Evolutionary conservation across 2,329 filamentous ascomycete genomes (phyloP), one percentile per base, ranked within the genome.

Genomic region (Neonectria magnoliae): DNA sequence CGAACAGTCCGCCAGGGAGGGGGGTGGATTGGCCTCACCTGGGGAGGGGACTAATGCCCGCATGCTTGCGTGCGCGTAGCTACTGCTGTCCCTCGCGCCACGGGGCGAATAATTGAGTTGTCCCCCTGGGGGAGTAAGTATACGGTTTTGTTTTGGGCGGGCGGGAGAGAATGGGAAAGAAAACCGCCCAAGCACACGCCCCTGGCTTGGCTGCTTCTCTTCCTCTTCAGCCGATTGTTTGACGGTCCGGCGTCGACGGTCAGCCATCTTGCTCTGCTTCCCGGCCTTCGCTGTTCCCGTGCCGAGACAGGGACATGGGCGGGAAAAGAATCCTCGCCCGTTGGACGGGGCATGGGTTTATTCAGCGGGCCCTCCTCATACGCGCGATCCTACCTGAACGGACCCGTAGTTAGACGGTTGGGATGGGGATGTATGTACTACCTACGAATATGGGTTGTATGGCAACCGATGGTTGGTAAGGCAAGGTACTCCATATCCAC

Each of bases 321-420:
- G 22, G 20, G 29, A 31, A 29, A 22, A 29, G 7, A 31, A 60
- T 27, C 29, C 29, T 45, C 47, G 3, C 25, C 16, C 10, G 59
- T 51, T 47, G 50, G 54, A 59, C 44, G 38, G n/a, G 38, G 4
- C 57, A 64, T 66, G 53, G 63, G 68, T 63, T 64, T 67, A 61
- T 60, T 57, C 63, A 62, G 60, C 57, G 63, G 55, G 57, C 38
- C 29, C 22, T 42, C 29, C 22, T 9, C 14, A 13, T 51, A 29
- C 38, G 41, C 25, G 5, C 16, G 14, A 51, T 33, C 22, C 45
- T 48, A n/a, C 45, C 38, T 42, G 45, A 27, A 48, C 45, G 45
- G 45, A 29, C 20, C 16, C 16, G 25, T 27, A 25, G 25, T 25
- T 25, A n/a, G 14, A 27, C 14, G 14, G 48, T 16, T 29, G 14